A percentile compares a stretch with the other conserved stretches of the same genome.
Evolutionary conservation across 2,329 filamentous ascomycete genomes (phyloP).

Genomic region (Cercospora sesami): DNA sequence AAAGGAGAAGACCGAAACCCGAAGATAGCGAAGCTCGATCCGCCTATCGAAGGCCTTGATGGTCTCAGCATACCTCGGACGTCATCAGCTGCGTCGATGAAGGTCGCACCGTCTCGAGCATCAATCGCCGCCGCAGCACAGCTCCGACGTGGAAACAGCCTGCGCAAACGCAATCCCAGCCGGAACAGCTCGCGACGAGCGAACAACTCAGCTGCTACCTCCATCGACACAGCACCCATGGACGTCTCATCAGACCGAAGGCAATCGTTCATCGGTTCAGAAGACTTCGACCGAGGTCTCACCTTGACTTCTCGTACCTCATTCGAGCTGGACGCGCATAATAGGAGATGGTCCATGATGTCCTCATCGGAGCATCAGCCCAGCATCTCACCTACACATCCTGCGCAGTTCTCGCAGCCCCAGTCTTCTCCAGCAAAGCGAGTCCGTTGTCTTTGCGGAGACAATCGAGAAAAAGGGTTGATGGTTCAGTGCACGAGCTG

Average conservation of each 20-base stretch:
- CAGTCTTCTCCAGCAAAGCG: slow-evolving; percentile 14
- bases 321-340: slow-evolving; percentile 43
- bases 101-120: slow-evolving; percentile 39
- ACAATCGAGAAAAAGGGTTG: slow-evolving; percentile 54
- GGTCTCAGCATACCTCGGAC: slow-evolving; percentile 38
- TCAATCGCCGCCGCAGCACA: slow-evolving; percentile 39
- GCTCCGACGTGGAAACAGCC: slow-evolving; percentile 38
- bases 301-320: slow-evolving; percentile 33
- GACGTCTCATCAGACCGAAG: slow-evolving; percentile 26
- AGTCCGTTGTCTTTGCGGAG: slow-evolving; percentile 61
- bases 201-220: slow-evolving; percentile 20
- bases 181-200: slow-evolving; percentile 24
- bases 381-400: slow-evolving; percentile 35
- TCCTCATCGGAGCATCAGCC: slow-evolving; percentile 46
- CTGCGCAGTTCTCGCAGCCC: slow-evolving; percentile 37
- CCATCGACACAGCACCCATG: slow-evolving; percentile 37
- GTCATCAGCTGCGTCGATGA: slow-evolving; percentile 36
- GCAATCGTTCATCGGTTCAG: slow-evolving; percentile 21
- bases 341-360: slow-evolving; percentile 49
- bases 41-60: slow-evolving; percentile 39
- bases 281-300: slow-evolving; percentile 22
- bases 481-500: slow-evolving; percentile 66
- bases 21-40: slow-evolving; percentile 39
- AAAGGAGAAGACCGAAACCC: slow-evolving; percentile 33
- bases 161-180: slow-evolving; percentile 29